phyloP scores from a whole-genome alignment of 495 filamentous ascomycete genomes.

The Penicillium riverlandense region DNA sequence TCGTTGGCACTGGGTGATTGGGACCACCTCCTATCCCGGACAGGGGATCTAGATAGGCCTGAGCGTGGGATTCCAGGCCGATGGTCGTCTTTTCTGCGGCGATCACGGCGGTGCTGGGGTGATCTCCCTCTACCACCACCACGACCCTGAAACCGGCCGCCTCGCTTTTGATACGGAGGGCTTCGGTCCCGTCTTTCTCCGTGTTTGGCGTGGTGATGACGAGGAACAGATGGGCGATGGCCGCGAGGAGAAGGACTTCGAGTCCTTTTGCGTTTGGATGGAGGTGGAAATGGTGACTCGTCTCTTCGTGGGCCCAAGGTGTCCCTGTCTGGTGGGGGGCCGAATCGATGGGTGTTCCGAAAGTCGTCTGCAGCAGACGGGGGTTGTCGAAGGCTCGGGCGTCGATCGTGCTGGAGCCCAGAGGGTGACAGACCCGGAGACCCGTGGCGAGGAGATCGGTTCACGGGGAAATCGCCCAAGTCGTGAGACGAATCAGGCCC shows the following conservation, averaged over 20 bases:
- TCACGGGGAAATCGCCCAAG: conserved; percentile 23
- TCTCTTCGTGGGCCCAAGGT: conserved; percentile 16
- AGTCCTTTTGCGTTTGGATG: conserved; percentile 37
- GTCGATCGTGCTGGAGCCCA: conserved; percentile 7
- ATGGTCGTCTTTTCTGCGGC: conserved; percentile 24
- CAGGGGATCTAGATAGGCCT: conserved; percentile 25
- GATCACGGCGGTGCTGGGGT: conserved; percentile 29
- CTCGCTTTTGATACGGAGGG: conserved; percentile 19
- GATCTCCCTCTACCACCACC: conserved; percentile 25
- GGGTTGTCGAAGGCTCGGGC: conserved; percentile 5
- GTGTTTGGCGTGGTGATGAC: conserved; percentile 17
- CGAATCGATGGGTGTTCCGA: conserved; percentile 7
- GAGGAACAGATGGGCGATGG: conserved; percentile 14
- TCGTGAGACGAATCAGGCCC: conserved; percentile 23
- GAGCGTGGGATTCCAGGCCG: conserved; percentile 15
- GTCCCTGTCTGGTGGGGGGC: conserved; percentile 15
- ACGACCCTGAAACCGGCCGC: conserved; percentile 27
- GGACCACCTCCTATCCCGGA: conserved; percentile 22
- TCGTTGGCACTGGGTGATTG: conserved; percentile 21
- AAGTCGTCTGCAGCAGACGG: conserved; percentile 1
- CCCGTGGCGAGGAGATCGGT: conserved; percentile 22
- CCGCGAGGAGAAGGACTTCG: conserved; percentile 38
- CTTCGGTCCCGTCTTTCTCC: conserved; percentile 26
- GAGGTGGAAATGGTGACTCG: conserved; percentile 25
- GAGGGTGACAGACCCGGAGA: conserved; percentile 20